Evolutionary conservation across 192 early-diverging fungal genomes (phyloP), one percentile per base, ranked within the genome.

Genomic region (Umbelopsis sp.): DNA sequence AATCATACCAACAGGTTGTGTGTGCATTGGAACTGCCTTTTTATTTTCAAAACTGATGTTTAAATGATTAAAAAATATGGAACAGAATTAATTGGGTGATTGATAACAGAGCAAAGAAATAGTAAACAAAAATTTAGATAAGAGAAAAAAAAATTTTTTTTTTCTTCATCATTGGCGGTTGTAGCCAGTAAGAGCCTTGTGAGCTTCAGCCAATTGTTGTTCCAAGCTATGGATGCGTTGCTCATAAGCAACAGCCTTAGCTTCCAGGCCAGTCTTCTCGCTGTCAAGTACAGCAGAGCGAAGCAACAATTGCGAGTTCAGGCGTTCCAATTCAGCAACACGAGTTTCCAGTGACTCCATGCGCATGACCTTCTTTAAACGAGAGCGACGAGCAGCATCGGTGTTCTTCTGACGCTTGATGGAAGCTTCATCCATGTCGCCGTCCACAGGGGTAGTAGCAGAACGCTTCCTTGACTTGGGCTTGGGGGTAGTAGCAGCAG

Each of bases 381-480:
- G 90, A 25, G 93, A 95, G 51, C 97, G 88, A 61, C 97, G 93
- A 1, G 97, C 97, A 12, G 95, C 94, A 75, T 97, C 95, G 1
- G 97, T 98, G 82, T 98, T 95, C 85, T 86, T 86, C 67, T 82
- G 82, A 27, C 88, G 81, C 69, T 90, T 90, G 23, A 86, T 45
- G 20, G 82, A 73, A n/a, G 76, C 71, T 11, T 88, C 86, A 71
- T 84, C 82, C 74, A 67, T 37, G 30, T 81, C 74, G 0, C 69
- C 51, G 7, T 76, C 35, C 3, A 72, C 77, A 47, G 13, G 15
- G 1, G 20, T 13, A 12, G 41, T 6, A 46, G 44, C 37, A 13
- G 65, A 27, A 21, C 76, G 55, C 68, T 78, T 78, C 11, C 41
- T 35, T 11, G 49, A 45, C 46, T 48, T 51, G 47, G 61, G 22